A percentile compares a stretch with the other conserved stretches of the same genome.
These are phyloP conservation scores for Halenospora varia DNA, from an alignment of 495 filamentous ascomycete species.

Conservation along the genomic window DNA sequence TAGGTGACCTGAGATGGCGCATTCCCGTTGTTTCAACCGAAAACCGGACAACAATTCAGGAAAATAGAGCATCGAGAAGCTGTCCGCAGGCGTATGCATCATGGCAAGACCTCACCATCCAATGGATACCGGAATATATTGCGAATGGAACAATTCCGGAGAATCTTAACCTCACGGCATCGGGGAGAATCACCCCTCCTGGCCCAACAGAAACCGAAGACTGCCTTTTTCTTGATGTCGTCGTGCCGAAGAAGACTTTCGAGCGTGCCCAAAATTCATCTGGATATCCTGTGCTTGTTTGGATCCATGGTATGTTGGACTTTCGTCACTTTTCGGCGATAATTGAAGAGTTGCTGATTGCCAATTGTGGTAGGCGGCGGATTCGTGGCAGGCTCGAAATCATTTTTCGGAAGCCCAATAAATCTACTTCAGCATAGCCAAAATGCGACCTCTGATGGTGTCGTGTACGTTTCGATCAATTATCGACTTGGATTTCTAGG, in stretches of 20 bases:
- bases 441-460: neutral
- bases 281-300: neutral
- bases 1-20: slow-evolving; percentile 45
- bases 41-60: slow-evolving; percentile 19
- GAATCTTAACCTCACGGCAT: neutral
- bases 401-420: neutral
- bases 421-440: neutral
- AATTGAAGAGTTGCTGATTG: too few relatives aligned
- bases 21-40: slow-evolving; percentile 34
- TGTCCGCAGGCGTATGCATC: slow-evolving; percentile 28
- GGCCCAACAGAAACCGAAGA: slow-evolving; percentile 1
- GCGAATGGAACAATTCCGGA: neutral
- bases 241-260: slow-evolving; percentile 39
- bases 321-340: too few relatives aligned
- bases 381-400: neutral
- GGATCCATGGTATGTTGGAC: neutral
- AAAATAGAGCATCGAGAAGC: slow-evolving; percentile 19
- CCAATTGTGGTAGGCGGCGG: too few relatives aligned
- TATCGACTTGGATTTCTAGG: slow-evolving; percentile 48
- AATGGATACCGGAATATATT: neutral
- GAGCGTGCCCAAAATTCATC: slow-evolving; percentile 17
- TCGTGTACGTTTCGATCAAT: slow-evolving; percentile 46
- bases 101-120: neutral
- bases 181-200: neutral
- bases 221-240: slow-evolving; percentile 35